Base-by-base conservation (phyloP, 2,329 filamentous ascomycete species). In the Magnaporthales sp. region DNA sequence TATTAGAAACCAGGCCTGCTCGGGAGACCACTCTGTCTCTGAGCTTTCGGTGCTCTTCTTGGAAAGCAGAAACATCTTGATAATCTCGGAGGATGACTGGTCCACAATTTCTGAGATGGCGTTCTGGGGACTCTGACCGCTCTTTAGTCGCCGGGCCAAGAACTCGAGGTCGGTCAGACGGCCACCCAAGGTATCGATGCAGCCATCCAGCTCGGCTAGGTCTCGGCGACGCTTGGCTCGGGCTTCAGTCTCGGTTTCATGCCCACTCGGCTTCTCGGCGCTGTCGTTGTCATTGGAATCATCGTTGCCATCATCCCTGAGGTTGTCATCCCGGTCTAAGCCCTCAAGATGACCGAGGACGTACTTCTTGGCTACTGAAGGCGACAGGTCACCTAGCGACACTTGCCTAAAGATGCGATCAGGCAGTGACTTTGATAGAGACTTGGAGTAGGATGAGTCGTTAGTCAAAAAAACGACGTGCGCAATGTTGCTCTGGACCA, bases 131-230 rank as follows among this genome's bases (percentile, higher is more conserved):
- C 85, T 90, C 75, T 97, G 93, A 19, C 95, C 94, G 0, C 90
- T 88, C 77, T 92, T 92, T 72, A 99, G 90, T 22, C 95, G 86
- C 46, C 94, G 88, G n/a, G 93, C 91, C 60, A 99, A 86, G 74
- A 95, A 96, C 74, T 98, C 94, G 24, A 99, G 88, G 74, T 99
- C 95, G 0, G 93, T 97, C n/a, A 99, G 84, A 3, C 95, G 91
- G 1, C 95, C 95, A 26, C 95, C 95, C 1, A 99, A 84, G 0
- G 89, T 85, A 30, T 88, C 85, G 70, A 98, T 96, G 71, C 91
- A 93, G 30, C 84, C 84, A 72, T 97, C 93, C 1, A 99, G 84
- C 69, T 93, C 91, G 0, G 77, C 76, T 7, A 95, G 80, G 69
- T 93, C 76, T 2, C 75, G 63, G 32, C 65, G 32, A 2, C 22